Base-by-base conservation (phyloP, 2,329 filamentous ascomycete species). In the Polychaeton citri region DNA sequence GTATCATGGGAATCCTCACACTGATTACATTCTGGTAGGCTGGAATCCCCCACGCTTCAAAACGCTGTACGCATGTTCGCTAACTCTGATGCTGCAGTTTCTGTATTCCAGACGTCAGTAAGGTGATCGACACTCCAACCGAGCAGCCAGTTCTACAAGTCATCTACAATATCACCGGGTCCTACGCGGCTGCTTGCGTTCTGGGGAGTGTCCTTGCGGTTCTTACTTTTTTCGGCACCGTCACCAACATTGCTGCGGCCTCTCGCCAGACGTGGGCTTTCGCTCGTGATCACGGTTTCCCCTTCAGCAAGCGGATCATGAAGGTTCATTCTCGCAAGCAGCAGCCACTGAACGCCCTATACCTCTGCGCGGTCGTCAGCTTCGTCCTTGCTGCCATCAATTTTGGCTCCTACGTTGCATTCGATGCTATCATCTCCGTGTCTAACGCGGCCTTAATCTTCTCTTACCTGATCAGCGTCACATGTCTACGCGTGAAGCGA, bases 261-360 rank as follows among this genome's bases (percentile, higher is more conserved):
- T 74, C 69, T 5, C 65, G 74, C 5, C 74, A 78, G 53, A 65
- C 63, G 19, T 79, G 74, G 74, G 74, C 74, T 0, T 78, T 78
- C 49, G 71, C 70, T 6, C 66, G 74, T 17, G 74, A 78, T 45
- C 72, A 71, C 2, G 74, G 72, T 1, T 60, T 78, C 1, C 74
- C 74, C 0, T 76, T 77, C 49, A 73, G 69, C 2, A 28, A 28
- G 24, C 15, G 24, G 24, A 28, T 28, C 7, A 28, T 28, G 24
- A 28, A 28, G 24, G 24, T 28, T 10, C 24, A 28, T 15, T 15
- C 24, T 28, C 24, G 24, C 24, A 10, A 19, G 5, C 33, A 37
- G 32, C 30, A 38, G 37, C 49, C 51, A 0, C 21, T 53, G 5
- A 44, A 46, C 17, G 43, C 51, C 4, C 40, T 53, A 30, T 19